Percentiles rank a stretch among this genome's conserved stretches.
Conservation (phyloP, 2,329 filamentous ascomycete genomes). For the Dryadomyces quercus-mongolicae region DNA sequence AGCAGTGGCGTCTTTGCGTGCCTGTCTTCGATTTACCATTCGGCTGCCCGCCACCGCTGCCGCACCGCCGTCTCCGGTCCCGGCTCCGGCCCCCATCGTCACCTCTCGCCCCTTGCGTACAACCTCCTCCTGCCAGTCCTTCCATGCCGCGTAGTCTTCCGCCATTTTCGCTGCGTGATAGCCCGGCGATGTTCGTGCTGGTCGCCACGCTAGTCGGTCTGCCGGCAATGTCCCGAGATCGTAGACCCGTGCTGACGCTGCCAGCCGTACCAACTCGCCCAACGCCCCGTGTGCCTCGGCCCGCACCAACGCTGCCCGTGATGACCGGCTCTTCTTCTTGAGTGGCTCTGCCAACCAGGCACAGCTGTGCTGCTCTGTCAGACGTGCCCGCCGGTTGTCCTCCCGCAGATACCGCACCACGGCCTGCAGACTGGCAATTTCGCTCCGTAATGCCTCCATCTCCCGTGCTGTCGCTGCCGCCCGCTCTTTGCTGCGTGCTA, state of each 20-base stretch:
- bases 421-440: slow-evolving; percentile 52
- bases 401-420: slow-evolving; percentile 57
- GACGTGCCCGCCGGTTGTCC: slow-evolving; percentile 51
- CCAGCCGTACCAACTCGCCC: slow-evolving; percentile 51
- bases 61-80: slow-evolving; percentile 12
- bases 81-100: slow-evolving; percentile 8
- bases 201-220: slow-evolving; percentile 40
- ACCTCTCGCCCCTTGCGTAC: slow-evolving; percentile 35
- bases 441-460: slow-evolving; percentile 58
- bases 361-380: slow-evolving; percentile 40
- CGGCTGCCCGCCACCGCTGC: slow-evolving; percentile 12
- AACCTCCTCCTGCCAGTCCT: slow-evolving; percentile 43
- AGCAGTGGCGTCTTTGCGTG: slow-evolving; percentile 24
- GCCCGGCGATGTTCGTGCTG: slow-evolving; percentile 48
- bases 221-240: slow-evolving; percentile 31
- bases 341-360: slow-evolving; percentile 57
- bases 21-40: slow-evolving; percentile 18
- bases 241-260: slow-evolving; percentile 41
- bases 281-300: slow-evolving; percentile 54
- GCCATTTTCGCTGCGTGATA: slow-evolving; percentile 54
- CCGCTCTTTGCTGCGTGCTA: slow-evolving; percentile 33
- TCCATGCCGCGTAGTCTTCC: slow-evolving; percentile 54
- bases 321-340: slow-evolving; percentile 21
- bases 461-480: slow-evolving; percentile 60
- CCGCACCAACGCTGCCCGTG: slow-evolving; percentile 33